A percentile compares a stretch with the other conserved stretches of the same genome.
phyloP scores from a whole-genome alignment of 2,329 filamentous ascomycete species.

The Ceratocystis variospora region DNA sequence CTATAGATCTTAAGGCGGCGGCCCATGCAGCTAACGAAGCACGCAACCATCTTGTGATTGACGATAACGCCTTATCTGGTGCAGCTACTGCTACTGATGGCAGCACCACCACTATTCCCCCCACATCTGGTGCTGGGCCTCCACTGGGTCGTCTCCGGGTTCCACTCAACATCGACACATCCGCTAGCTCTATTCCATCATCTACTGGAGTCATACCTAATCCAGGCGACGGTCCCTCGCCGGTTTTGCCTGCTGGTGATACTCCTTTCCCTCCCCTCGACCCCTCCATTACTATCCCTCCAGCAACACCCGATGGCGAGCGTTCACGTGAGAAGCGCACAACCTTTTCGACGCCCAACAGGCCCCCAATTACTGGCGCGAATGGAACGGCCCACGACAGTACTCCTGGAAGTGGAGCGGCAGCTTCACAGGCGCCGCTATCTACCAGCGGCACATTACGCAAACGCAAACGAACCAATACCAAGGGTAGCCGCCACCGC shows the following conservation, averaged over 20 bases:
- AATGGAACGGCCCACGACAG: neutral
- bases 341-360: conserved; percentile 42
- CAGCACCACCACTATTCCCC: neutral
- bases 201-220: neutral
- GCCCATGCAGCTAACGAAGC: conserved; percentile 22
- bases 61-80: neutral
- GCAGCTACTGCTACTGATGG: neutral
- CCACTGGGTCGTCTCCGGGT: conserved; percentile 9
- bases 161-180: conserved; percentile 23
- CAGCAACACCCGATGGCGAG: conserved; percentile 12
- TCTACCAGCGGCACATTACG: conserved; percentile 36
- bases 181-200: conserved; percentile 15
- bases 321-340: conserved; percentile 35
- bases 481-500: conserved; percentile 51
- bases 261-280: conserved; percentile 37
- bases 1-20: conserved; percentile 19
- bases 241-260: conserved; percentile 31
- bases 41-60: conserved; percentile 24
- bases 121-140: conserved; percentile 1
- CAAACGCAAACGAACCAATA: conserved; percentile 54
- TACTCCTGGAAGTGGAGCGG: neutral
- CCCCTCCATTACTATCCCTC: conserved; percentile 21
- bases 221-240: conserved; percentile 29
- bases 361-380: conserved; percentile 28
- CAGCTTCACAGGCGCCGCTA: neutral